Base-by-base conservation (phyloP, 2,329 filamentous ascomycete genomes). In the Cordyceps tenuipes region DNA sequence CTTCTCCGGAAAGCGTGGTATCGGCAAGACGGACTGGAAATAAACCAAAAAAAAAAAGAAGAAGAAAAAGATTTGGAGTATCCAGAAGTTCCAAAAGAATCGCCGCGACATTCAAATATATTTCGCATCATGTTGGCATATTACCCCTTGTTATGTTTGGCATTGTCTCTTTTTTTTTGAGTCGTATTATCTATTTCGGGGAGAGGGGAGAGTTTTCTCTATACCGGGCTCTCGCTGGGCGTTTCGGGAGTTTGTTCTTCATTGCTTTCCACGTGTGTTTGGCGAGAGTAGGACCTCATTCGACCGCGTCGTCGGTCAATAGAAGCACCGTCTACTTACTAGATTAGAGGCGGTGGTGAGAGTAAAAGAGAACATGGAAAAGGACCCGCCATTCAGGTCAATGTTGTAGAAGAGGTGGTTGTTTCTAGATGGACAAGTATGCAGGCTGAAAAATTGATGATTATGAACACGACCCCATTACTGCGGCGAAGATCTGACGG, bases 1-100 rank as follows among this genome's bases (percentile, higher is more conserved):
- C 83, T 86, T 90, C 72, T 82, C 89, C 63, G 94, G 94, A 69
- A 99, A 97, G 82, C 88, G 94, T 73, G 88, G 90, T 64, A 92
- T 96, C 71, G 93, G 94, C 76, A 96, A 94, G 82, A 93, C 90
- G 61, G 78, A 83, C 69, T 84, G 86, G 66, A 84, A 87, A 73
- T 90, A 80, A 79, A 63, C 9, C 26, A 26, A 39, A 17, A 29
- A 29, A 63, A 19, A 26, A 36, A 39, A n/a, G 26, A 39, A 12
- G 7, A 29, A 63, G 12, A 26, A 36, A 39, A 23, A 47, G 7
- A 21, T 1, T 46, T 21, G 4, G 10, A 34, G 23, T 47, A 56
- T 56, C 47, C 53, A 56, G 46, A 39, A 19, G 29, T 17, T 46
- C 8, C 1, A 39, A 19, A 17, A 46, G 19, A 17, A 46, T 6